These are phyloP conservation scores for Catunica adiposa DNA, from an alignment of 2,329 filamentous ascomycete genomes.

Conservation along the genomic window DNA sequence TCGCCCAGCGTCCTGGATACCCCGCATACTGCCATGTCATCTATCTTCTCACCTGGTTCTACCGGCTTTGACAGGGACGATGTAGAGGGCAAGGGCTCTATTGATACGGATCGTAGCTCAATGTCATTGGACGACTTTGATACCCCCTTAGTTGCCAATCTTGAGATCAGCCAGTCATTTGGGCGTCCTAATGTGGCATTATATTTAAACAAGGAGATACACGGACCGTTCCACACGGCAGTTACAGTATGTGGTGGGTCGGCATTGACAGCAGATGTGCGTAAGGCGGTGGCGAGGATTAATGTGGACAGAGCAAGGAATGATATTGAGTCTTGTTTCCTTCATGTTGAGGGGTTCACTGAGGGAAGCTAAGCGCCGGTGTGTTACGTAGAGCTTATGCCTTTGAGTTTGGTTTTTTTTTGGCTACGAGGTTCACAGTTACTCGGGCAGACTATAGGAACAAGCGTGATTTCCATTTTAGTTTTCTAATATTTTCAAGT, in stretches of 20 bases:
- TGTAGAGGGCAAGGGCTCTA: constrained; percentile 6
- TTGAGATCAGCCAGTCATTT: constrained; percentile 8
- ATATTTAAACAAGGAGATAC: constrained; percentile 29
- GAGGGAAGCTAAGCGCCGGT: constrained; percentile 5
- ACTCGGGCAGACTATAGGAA: background rate
- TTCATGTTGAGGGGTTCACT: constrained; percentile 12
- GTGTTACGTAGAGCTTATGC: background rate
- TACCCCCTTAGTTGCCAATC: background rate
- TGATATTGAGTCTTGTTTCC: constrained; percentile 9
- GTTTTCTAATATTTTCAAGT: background rate
- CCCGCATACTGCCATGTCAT: constrained; percentile 12
- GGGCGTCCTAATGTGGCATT: constrained; percentile 17
- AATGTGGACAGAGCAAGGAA: constrained; percentile 3
- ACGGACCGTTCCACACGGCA: constrained; percentile 34
- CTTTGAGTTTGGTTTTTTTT: constrained; percentile 1
- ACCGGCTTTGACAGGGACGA: constrained; percentile 8
- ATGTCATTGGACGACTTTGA: constrained; percentile 8
- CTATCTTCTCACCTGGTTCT: constrained; percentile 11
- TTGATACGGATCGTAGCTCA: constrained; percentile 11
- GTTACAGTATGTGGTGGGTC: constrained; percentile 42
- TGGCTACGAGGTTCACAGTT: constrained; percentile 4
- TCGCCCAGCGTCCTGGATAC: constrained; percentile 4
- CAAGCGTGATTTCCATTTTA: background rate
- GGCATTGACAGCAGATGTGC: constrained; percentile 34
- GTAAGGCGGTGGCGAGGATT: constrained; percentile 35